Conservation (phyloP, 2,329 filamentous ascomycete species). For the Fusarium mundagurra region DNA sequence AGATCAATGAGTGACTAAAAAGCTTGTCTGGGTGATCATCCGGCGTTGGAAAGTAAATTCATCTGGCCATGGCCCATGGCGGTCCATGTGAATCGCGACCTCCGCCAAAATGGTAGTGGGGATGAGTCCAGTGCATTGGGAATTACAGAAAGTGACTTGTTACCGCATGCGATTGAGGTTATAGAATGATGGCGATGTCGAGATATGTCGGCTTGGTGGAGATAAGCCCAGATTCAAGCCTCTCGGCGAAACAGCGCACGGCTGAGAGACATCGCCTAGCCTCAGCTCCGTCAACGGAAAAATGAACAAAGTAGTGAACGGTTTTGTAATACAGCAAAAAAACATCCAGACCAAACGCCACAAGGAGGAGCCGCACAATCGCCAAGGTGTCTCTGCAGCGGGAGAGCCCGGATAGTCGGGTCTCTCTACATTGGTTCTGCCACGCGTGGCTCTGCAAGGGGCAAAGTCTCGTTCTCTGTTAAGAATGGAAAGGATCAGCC, state of each 20-base stretch:
- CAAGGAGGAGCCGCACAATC: neutral
- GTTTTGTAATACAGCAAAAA: neutral
- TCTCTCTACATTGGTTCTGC: neutral
- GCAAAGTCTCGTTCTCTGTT: neutral
- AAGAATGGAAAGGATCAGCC: slow-evolving; percentile 3
- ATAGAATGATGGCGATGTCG: neutral
- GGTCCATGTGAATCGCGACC: neutral
- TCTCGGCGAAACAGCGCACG: neutral
- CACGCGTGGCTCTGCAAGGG: neutral
- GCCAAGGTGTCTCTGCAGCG: neutral
- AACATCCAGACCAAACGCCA: neutral
- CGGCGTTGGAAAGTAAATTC: neutral
- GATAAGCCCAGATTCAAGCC: neutral
- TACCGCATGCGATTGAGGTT: neutral
- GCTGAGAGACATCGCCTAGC: neutral
- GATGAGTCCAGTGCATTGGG: too few species aligned
- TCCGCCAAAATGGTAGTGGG: too few species aligned
- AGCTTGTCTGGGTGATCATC: neutral
- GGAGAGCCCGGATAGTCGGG: neutral
- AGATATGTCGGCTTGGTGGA: neutral
- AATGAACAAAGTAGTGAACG: neutral
- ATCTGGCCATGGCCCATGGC: neutral
- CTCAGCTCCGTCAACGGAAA: too few species aligned
- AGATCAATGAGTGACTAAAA: neutral
- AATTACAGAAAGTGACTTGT: neutral